Evolutionary conservation across 2,329 filamentous ascomycete species (phyloP), one percentile per base, ranked within the genome.

Genomic region (Raffaelea ambrosiae): DNA sequence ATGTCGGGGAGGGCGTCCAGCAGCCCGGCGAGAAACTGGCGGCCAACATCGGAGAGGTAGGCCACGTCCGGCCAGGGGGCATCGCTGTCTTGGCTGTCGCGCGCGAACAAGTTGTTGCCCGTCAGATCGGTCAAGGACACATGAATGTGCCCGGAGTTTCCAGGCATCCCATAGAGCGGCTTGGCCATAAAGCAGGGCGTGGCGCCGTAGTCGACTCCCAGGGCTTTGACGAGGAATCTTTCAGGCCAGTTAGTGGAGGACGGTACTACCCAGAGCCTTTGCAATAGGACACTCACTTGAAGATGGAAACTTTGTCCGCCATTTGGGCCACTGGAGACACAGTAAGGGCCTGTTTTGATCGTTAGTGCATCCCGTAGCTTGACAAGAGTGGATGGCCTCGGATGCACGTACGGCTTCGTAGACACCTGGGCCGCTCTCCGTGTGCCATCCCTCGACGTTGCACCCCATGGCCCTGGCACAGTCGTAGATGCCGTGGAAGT

Each of bases 161-260:
- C 93, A 0, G 91, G 91, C 0, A 97, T 72, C 0, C 89, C 89
- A 58, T 94, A 78, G 55, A 86, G 83, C 3, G 91, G 91, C 66
- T 98, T 98, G 13, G 93, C 93, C 91, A 98, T 97, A 72, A 97
- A 97, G 66, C 88, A 94, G 0, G 91, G 91, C 0, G 88, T 95
- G 61, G 97, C 95, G 55, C 87, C 88, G 62, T 89, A 86, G 61
- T 88, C 85, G 49, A 81, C 85, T 41, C 86, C 87, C 38, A 95
- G 79, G 13, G 88, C 88, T 68, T 95, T 95, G 54, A 95, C 88
- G 20, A 44, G 31, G 26, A 44, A 23, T 44, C 43, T 44, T n/a
- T 26, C n/a, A n/a, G 21, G 26, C 26, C 7, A 13, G 26, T 7
- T 29, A 29, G 7, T 29, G 26, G 13, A 29, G 13, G 26, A 29